These are phyloP conservation scores for Lactarius pseudohatsudake DNA, from an alignment of 768 basidiomycete species.

Conservation along the genomic window DNA sequence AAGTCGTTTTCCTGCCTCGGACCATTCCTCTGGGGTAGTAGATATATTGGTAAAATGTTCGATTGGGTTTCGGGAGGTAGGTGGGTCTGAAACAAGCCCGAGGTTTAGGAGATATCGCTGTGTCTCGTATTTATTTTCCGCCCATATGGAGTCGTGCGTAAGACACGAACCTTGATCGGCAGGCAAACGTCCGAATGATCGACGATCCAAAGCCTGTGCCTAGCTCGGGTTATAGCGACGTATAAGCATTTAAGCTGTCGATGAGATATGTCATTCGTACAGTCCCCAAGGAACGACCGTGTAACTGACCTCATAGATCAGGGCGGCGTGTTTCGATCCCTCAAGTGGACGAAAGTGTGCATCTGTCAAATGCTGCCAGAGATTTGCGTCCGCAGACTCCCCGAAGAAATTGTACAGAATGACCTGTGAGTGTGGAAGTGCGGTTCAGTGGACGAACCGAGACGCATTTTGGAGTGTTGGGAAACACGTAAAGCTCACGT, in stretches of 20 bases:
- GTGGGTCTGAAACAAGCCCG: conserved; percentile 3
- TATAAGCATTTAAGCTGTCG: conserved; percentile 64
- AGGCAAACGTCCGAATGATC: conserved; percentile 50
- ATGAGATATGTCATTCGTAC: neutral
- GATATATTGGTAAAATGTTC: conserved; percentile 15
- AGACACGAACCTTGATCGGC: conserved; percentile 47
- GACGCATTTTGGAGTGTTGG: neutral
- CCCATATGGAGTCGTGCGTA: conserved; percentile 28
- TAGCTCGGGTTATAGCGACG: conserved; percentile 68
- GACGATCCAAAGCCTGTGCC: conserved; percentile 68
- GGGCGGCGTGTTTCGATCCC: neutral
- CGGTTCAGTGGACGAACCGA: neutral
- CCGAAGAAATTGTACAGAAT: conserved; percentile 75
- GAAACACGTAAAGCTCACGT: conserved; percentile 39
- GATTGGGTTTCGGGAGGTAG: neutral
- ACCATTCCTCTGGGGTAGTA: conserved; percentile 14
- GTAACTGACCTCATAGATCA: conserved; percentile 19
- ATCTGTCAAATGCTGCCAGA: conserved; percentile 17
- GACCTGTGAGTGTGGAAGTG: conserved; percentile 44
- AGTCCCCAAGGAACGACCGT: neutral
- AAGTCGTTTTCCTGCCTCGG: conserved; percentile 16
- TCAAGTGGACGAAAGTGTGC: neutral
- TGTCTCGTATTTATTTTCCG: neutral
- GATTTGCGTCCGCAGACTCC: conserved; percentile 49
- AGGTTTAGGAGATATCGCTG: conserved; percentile 10